Percentiles rank a stretch among this genome's conserved stretches.
These are phyloP conservation scores for Dactylella cylindrospora DNA, from an alignment of 2,329 filamentous ascomycete species.

Conservation along the genomic window DNA sequence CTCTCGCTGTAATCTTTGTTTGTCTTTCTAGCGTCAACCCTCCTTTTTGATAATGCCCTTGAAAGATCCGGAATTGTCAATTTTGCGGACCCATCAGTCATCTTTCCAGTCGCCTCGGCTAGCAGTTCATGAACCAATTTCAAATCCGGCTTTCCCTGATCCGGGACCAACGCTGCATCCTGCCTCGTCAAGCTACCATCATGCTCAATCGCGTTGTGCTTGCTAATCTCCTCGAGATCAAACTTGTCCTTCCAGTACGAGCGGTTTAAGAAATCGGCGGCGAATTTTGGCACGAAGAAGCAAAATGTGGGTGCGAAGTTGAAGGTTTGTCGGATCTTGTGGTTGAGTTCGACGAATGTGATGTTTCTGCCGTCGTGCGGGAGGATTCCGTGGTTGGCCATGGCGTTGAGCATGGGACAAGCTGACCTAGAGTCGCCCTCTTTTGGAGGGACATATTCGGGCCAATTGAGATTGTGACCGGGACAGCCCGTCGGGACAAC, in stretches of 20 bases:
- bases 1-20: conserved; percentile 52
- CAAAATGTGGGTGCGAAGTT: conserved; percentile 53
- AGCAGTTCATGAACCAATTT: conserved; percentile 51
- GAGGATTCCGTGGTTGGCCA: conserved; percentile 59
- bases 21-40: conserved; percentile 51
- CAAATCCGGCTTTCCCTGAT: conserved; percentile 53
- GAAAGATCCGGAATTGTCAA: conserved; percentile 53
- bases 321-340: conserved; percentile 53
- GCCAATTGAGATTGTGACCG: conserved; percentile 52
- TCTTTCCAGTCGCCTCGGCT: conserved; percentile 51
- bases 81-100: conserved; percentile 49
- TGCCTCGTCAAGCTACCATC: conserved; percentile 49
- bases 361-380: conserved; percentile 56
- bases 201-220: conserved; percentile 46
- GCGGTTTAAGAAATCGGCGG: conserved; percentile 54
- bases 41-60: conserved; percentile 48
- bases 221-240: conserved; percentile 44
- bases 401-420: conserved; percentile 59
- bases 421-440: conserved; percentile 52
- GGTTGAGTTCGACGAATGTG: conserved; percentile 52
- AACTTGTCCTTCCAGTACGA: conserved; percentile 45
- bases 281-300: conserved; percentile 48
- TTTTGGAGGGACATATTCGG: conserved; percentile 51
- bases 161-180: conserved; percentile 51
- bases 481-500: conserved; percentile 51